Evolutionary conservation across 176 grass and related monocot species (phyloP), one percentile per base, ranked within the genome.

Genomic region (Paspalum notatum): DNA sequence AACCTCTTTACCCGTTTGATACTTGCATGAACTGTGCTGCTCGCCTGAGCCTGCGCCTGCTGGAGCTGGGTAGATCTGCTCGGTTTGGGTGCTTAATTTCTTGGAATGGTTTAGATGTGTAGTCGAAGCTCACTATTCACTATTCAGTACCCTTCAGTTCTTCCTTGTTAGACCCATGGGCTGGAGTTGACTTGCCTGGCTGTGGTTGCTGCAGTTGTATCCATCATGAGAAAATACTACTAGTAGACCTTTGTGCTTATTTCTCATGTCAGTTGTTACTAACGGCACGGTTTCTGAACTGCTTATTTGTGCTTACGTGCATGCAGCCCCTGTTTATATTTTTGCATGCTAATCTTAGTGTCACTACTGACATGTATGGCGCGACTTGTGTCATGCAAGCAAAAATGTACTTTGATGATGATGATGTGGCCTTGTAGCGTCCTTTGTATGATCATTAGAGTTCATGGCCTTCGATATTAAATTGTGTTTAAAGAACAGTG

Each of bases 31-130:
- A 48, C 15, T n/a, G 67, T 39, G 50, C 15, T 68, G 45, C 59
- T 5, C 32, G 32, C 32, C 32, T 32, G 32, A 32, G 32, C 32
- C 15, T 68, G 45, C 59, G 8, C 52, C n/a, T 38, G 21, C 63
- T 56, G 55, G 55, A 49, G 4, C 59, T 9, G 68, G 32, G 54
- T 63, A 84, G 80, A 84, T 76, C 89, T 70, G 50, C 78, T 56
- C 13, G 21, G 18, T 43, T 85, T 61, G 0, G n/a, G 17, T 11
- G 12, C 10, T 7, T 60, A 25, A 21, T 60, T 66, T 21, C 12
- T 62, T 40, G 2, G 7, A 17, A 26, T 64, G 42, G 61, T 15
- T 2, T 57, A n/a, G 2, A 5, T 43, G 1, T 25, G 49, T 1
- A 26, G n/a, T 16, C 55, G n/a, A 37, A 43, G 49, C 44, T 80